Percentiles rank a stretch among this genome's conserved stretches.
These are phyloP conservation scores for Podila horticola DNA, from an alignment of 192 early-diverging fungal genomes.

Conservation along the genomic window DNA sequence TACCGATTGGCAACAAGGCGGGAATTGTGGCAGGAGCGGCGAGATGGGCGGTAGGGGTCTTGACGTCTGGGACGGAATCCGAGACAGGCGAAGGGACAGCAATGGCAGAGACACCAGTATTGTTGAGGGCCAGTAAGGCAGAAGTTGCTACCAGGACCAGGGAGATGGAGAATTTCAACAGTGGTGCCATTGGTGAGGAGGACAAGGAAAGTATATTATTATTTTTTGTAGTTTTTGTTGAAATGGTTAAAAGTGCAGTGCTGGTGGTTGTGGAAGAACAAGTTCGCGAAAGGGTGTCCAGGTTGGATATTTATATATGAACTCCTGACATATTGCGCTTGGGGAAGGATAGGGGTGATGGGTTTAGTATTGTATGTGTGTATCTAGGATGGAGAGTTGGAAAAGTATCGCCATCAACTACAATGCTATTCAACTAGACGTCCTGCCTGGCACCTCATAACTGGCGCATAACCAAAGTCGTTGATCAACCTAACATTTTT, in stretches of 20 bases:
- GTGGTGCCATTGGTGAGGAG: background rate
- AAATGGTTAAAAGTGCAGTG: background rate
- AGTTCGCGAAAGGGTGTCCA: background rate
- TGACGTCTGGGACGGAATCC: background rate
- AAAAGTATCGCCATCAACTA: too few species aligned
- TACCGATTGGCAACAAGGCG: too few species aligned
- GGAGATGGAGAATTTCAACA: background rate
- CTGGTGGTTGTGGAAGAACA: background rate
- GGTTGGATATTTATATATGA: too few species aligned
- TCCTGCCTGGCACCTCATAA: too few species aligned
- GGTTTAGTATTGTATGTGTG: too few species aligned
- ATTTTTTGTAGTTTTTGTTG: background rate
- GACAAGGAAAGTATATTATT: background rate
- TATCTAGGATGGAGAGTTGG: too few species aligned
- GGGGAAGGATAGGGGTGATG: too few species aligned
- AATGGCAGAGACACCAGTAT: background rate
- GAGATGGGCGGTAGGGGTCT: background rate
- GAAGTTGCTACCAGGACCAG: background rate
- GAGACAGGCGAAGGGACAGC: background rate
- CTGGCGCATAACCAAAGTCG: too few species aligned
- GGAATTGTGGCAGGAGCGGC: too few species aligned
- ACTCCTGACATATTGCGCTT: too few species aligned
- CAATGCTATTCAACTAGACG: too few species aligned
- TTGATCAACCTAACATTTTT: too few species aligned
- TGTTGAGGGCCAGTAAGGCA: background rate